phyloP scores from a whole-genome alignment of 2,329 filamentous ascomycete species.

The Cercospora zeae-maydis region DNA sequence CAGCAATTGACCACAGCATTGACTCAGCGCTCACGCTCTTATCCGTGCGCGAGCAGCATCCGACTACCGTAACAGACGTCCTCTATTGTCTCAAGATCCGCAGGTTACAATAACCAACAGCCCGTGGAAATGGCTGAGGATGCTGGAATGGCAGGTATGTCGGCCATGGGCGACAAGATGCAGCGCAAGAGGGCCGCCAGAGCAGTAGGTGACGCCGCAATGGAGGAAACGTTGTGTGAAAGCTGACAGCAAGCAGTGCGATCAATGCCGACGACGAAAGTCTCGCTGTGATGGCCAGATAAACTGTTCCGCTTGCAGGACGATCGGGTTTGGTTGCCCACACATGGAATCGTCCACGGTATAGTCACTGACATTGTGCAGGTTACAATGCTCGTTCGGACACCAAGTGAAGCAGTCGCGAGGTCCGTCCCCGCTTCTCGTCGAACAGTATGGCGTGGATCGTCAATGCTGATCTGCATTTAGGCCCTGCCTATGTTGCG shows the following conservation, averaged over 20 bases:
- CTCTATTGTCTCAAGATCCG: background rate
- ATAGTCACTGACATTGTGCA: slow-evolving; percentile 2
- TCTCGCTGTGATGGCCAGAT: slow-evolving; percentile 20
- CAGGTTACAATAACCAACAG: background rate
- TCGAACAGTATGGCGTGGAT: background rate
- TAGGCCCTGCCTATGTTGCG: slow-evolving; percentile 22
- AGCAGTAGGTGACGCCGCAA: slow-evolving; percentile 14
- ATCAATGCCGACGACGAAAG: slow-evolving; percentile 24
- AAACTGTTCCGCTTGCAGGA: slow-evolving; percentile 19
- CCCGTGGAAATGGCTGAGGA: background rate
- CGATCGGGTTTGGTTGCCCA: slow-evolving; percentile 17
- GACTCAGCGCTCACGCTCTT: background rate
- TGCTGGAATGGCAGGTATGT: background rate
- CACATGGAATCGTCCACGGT: background rate
- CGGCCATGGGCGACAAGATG: slow-evolving; percentile 6
- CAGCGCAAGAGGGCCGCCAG: slow-evolving; percentile 20
- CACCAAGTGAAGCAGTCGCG: slow-evolving; percentile 23
- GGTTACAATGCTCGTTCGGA: slow-evolving; percentile 24
- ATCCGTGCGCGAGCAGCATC: background rate
- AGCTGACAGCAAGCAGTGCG: slow-evolving; percentile 11
- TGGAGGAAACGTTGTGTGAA: no score
- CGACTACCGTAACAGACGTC: background rate
- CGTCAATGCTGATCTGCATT: background rate
- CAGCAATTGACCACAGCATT: background rate
- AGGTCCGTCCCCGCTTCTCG: background rate